These are phyloP conservation scores for Geosmithia morbida DNA, from an alignment of 2,329 filamentous ascomycete genomes.

Conservation along the genomic window DNA sequence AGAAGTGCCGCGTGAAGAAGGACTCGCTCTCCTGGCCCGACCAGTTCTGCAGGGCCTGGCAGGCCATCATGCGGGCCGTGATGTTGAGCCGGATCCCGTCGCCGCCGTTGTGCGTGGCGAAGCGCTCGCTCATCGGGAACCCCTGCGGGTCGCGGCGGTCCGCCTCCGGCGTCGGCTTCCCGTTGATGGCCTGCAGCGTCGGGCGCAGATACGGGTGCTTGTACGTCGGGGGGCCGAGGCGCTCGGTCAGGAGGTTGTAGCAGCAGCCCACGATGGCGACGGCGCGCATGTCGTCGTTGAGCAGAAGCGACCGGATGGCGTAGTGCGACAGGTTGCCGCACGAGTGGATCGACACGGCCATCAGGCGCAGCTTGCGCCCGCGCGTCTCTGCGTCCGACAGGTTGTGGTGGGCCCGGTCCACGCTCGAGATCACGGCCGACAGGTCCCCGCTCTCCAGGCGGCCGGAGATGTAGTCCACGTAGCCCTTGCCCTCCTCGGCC, in stretches of 20 bases:
- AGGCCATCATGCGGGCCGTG: conserved; percentile 95
- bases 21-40: conserved; percentile 61
- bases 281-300: conserved; percentile 76
- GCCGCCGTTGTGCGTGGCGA: conserved; percentile 41
- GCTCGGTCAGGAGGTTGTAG: conserved; percentile 91
- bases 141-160: conserved; percentile 73
- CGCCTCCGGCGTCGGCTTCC: conserved; percentile 52
- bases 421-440: conserved; percentile 47
- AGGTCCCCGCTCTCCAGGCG: conserved; percentile 61
- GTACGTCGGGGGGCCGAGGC: conserved; percentile 72
- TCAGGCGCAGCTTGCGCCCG: conserved; percentile 37
- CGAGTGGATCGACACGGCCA: conserved; percentile 92
- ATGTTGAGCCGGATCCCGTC: conserved; percentile 77
- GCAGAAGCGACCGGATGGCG: conserved; percentile 69
- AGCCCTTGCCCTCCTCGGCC: conserved; percentile 47
- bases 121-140: conserved; percentile 75
- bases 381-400: conserved; percentile 5
- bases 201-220: conserved; percentile 69
- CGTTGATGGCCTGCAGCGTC: conserved; percentile 50
- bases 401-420: conserved; percentile 20
- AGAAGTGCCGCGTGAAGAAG: conserved; percentile 92
- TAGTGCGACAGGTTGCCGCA: conserved; percentile 97
- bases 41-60: conserved; percentile 93
- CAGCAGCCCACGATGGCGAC: conserved; percentile 95
- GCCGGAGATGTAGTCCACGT: conserved; percentile 66